phyloP scores from a whole-genome alignment of 257 asterid genomes.

The Nicotiana benthamiana region DNA sequence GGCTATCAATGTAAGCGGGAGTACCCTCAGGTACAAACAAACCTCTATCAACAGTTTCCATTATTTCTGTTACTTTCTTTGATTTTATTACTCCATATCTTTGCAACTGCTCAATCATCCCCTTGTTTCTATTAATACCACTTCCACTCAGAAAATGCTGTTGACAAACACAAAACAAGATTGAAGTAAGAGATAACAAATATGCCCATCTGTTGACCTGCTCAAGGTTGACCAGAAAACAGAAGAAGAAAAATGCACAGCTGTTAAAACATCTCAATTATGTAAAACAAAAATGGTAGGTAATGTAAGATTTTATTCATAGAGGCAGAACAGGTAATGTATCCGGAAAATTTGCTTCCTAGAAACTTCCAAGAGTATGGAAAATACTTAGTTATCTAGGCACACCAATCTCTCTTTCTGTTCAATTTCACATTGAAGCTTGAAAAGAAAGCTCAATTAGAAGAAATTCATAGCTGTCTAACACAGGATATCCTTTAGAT shows the following conservation, averaged over 20 bases:
- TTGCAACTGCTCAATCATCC: conserved; percentile 52
- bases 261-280: neutral
- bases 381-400: neutral
- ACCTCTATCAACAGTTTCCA: conserved; percentile 82
- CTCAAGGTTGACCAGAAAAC: conserved; percentile 12
- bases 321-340: neutral
- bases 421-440: neutral
- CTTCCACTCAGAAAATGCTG: conserved; percentile 62
- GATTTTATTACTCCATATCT: conserved; percentile 50
- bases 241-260: conserved; percentile 1
- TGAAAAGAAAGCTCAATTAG: neutral
- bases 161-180: conserved; percentile 32
- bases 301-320: neutral
- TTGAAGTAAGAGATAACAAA: conserved; percentile 31
- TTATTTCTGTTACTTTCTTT: conserved; percentile 58
- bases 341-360: neutral
- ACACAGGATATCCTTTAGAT: neutral
- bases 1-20: conserved; percentile 70
- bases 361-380: neutral
- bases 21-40: conserved; percentile 76
- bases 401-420: neutral
- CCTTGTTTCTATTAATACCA: conserved; percentile 35
- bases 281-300: neutral
- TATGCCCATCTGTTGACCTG: conserved; percentile 33
- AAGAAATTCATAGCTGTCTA: neutral